Evolutionary conservation across 768 basidiomycete species (phyloP), one percentile per base, ranked within the genome.

Genomic region (Piloderma croceum): DNA sequence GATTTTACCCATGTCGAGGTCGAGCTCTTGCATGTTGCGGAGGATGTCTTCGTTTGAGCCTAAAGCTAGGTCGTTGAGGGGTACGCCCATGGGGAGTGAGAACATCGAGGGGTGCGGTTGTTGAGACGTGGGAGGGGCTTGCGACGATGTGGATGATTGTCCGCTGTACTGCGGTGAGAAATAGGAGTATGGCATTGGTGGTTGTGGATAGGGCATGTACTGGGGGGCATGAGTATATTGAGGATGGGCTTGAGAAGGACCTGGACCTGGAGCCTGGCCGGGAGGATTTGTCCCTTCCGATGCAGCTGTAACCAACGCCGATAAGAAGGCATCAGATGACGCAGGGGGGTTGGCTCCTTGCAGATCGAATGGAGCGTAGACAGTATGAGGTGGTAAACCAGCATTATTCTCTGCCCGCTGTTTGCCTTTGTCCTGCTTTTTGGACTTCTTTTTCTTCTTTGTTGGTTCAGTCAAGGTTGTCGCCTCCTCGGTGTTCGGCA

Each of bases 1-100:
- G 41, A 89, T 74, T 62, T 80, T 85, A 38, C 80, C 70, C 7
- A 63, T 48, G n/a, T n/a, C n/a, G 41, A 83, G 67, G 49, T 89
- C 86, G 45, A 88, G 64, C 35, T 80, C 77, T 55, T 88, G 84
- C 36, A 89, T 60, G 9, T 77, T 78, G 24, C 79, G 83, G 32
- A 88, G 62, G 33, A 89, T 74, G 44, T 86, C 82, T 35, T 89
- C 86, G 50, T 77, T 83, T 19, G 81, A 81, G 10, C 70, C 68
- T 41, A 11, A 10, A 29, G 9, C 38, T 24, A 24, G 35, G 45
- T 17, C 39, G 48, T 20, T 54, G 50, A 31, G 46, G 41, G 17
- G 44, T 25, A 39, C 49, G 57, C 11, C 57, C 58, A 43, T 57
- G 57, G 6, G 50, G 50, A 41, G 55, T 43, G n/a, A 53, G 44